Base-by-base conservation (phyloP, 1,284 basidiomycete genomes). In the Fistulina hepatica region DNA sequence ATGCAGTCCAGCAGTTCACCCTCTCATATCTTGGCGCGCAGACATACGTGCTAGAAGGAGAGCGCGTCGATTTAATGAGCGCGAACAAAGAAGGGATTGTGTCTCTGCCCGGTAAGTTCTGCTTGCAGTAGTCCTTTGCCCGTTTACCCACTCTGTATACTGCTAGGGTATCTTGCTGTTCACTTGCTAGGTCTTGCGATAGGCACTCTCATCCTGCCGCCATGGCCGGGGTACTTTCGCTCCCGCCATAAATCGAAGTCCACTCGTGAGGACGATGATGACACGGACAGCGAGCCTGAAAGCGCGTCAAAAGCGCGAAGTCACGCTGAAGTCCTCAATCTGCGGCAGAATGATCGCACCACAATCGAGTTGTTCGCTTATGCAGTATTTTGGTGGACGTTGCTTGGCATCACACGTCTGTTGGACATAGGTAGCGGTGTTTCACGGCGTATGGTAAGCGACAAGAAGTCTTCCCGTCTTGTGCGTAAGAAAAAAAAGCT, bases 71-170 rank as follows among this genome's bases (percentile, higher is more conserved):
- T 20, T 37, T 93, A 4, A 46, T 94, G 21, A 76, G 73, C n/a
- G 71, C 77, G 25, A 97, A 98, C 62, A 97, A 95, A 53, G 91
- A 97, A 55, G 94, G 95, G 0, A 52, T 98, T 24, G 68, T 81
- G 16, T 92, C 83, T 4, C 66, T 97, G 19, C 60, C 75, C 33
- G 86, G 85, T 81, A 39, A 39, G 63, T 34, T 15, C n/a, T 8
- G 33, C 1, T 28, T 6, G 10, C 21, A n/a, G 21, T 23, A 42
- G 17, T 5, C n/a, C 22, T 3, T 25, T 20, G 11, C 11, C 17
- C 16, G 20, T 17, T n/a, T 30, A 16, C 13, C 21, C 33, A 38
- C 20, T 24, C 17, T 19, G 31, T 36, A 40, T 34, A 37, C n/a
- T 34, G 24, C 8, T 45, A 84, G 93, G 94, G 5, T 98, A 98